Evolutionary conservation across 1,284 basidiomycete species (phyloP).

Genomic region (Tilletia indica): DNA sequence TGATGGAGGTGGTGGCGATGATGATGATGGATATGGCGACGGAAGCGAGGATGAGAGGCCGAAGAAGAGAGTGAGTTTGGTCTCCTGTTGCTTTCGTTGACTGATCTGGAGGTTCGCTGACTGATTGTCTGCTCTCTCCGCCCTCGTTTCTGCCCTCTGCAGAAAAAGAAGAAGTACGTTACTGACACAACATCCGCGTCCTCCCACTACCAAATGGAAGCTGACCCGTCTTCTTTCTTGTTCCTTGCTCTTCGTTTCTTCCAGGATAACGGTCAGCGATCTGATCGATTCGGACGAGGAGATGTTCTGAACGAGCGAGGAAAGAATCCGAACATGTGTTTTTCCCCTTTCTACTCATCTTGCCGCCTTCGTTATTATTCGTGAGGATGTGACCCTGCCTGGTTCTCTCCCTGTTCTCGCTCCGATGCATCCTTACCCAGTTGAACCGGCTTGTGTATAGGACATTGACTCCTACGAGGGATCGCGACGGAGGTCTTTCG

Average conservation of each 20-base stretch:
- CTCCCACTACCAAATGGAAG: neutral
- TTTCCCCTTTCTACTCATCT: no score
- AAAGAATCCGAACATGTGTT: no score
- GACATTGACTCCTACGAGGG: no score
- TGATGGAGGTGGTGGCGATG: constrained; percentile 6
- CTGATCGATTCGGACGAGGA: constrained; percentile 51
- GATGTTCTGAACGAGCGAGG: constrained; percentile 25
- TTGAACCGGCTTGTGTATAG: no score
- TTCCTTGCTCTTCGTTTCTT: neutral
- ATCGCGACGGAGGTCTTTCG: no score
- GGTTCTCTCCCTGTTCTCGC: no score
- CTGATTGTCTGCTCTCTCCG: neutral
- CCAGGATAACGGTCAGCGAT: constrained; percentile 33
- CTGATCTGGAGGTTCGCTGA: neutral
- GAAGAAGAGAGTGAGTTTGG: constrained; percentile 25
- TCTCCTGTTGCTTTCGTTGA: neutral
- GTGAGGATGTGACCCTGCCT: no score
- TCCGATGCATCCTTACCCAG: no score
- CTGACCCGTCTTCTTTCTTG: neutral
- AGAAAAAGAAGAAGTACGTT: constrained; percentile 13
- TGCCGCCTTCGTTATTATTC: no score
- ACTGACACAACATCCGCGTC: neutral
- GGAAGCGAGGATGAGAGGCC: constrained; percentile 31
- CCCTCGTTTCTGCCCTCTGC: neutral
- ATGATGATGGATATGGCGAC: constrained; percentile 12